Percentiles rank a stretch among this genome's conserved stretches.
Evolutionary conservation across 768 basidiomycete species (phyloP).

Genomic region (Russula brevipes): DNA sequence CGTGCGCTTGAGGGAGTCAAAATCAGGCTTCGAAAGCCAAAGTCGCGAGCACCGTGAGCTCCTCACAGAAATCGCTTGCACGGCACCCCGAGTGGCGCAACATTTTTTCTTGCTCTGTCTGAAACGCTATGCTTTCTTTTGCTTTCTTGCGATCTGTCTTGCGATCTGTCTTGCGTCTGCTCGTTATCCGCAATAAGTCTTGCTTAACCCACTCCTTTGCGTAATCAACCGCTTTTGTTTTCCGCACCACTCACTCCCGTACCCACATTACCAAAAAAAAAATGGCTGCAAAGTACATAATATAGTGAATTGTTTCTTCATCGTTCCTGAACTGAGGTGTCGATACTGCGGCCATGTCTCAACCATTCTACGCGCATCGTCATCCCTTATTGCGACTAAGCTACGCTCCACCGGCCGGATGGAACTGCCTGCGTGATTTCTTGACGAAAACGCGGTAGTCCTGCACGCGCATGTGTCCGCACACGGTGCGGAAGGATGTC

Average conservation of each 20-base stretch:
- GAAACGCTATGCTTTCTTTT: background rate
- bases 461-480: constrained; percentile 47
- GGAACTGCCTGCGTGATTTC: constrained; percentile 67
- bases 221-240: background rate
- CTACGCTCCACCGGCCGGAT: constrained; percentile 71
- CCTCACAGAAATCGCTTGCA: background rate
- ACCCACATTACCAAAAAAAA: background rate
- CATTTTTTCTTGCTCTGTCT: background rate
- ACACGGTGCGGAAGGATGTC: constrained; percentile 56
- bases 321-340: constrained; percentile 50
- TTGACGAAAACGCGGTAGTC: constrained; percentile 64
- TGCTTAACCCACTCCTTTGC: background rate
- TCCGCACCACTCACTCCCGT: background rate
- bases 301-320: constrained; percentile 23
- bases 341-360: constrained; percentile 61
- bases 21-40: constrained; percentile 12
- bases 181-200: background rate
- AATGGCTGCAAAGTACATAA: background rate
- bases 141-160: background rate
- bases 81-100: background rate
- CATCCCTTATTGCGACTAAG: constrained; percentile 52
- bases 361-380: constrained; percentile 50
- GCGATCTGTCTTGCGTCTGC: background rate
- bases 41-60: background rate
- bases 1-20: constrained; percentile 12